A percentile compares a stretch with the other conserved stretches of the same genome.
Evolutionary conservation across 2,329 filamentous ascomycete species (phyloP).

Genomic region (Harringtonia aguacate): DNA sequence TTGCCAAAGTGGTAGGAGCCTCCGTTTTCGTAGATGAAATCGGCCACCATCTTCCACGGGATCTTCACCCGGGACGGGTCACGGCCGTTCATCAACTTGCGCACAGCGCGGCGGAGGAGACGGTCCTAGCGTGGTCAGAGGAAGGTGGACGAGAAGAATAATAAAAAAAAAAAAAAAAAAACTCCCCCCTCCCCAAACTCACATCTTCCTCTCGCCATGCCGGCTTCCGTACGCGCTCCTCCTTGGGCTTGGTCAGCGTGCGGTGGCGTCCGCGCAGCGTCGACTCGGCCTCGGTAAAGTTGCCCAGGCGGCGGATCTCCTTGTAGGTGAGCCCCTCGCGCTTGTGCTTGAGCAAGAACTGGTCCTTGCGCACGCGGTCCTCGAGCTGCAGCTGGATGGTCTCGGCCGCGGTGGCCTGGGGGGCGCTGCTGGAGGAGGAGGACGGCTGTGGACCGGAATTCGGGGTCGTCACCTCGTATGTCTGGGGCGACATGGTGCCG

Average conservation of each 20-base stretch:
- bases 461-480: too few relatives aligned
- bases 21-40: constrained; percentile 39
- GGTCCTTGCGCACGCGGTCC: constrained; percentile 24
- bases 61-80: constrained; percentile 26
- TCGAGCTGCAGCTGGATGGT: constrained; percentile 1
- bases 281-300: constrained; percentile 55
- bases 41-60: constrained; percentile 46
- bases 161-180: constrained; percentile 1
- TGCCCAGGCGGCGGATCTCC: constrained; percentile 45
- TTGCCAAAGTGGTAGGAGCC: constrained; percentile 50
- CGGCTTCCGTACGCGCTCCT: constrained; percentile 53
- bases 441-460: too few relatives aligned
- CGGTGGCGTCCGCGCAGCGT: constrained; percentile 61
- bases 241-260: constrained; percentile 52
- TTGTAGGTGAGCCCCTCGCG: constrained; percentile 50
- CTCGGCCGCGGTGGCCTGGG: not conserved
- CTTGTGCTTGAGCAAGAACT: constrained; percentile 43
- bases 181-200: too few relatives aligned
- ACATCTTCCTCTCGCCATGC: constrained; percentile 55
- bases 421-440: not conserved
- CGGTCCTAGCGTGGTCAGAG: constrained; percentile 22
- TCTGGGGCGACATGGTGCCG: too few relatives aligned
- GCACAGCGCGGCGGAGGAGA: constrained; percentile 33
- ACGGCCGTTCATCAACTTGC: constrained; percentile 18
- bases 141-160: not conserved